Base-by-base conservation (phyloP, 306 rosid species). In the Lithocarpus polystachyus region DNA sequence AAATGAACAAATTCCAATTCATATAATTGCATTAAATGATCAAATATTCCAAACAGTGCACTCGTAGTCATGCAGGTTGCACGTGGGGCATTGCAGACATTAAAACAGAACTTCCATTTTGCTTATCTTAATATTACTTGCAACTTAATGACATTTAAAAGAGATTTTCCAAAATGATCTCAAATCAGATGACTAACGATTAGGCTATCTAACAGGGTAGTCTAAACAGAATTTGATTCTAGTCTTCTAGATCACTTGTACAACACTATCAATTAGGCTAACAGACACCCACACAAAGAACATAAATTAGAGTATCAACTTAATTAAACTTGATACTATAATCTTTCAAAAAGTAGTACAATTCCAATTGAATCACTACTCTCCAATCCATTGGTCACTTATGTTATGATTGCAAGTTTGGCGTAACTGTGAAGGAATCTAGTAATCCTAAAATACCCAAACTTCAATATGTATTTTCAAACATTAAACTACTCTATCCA, bases 371-470 rank as follows among this genome's bases (percentile, higher is more conserved):
- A 77, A 72, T 52, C 56, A 73, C 77, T 53, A 18, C 19, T 40
- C 48, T 73, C 26, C 53, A 54, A 1, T 6, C 79, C 40, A 60
- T 40, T 26, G 74, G 37, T 57, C 56, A 70, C 54, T 75, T 13
- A 24, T 22, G 48, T 40, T 52, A 40, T 71, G 40, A 43, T 24
- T 33, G 76, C 48, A 35, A 73, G 77, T 79, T 68, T 71, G 72
- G 28, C 71, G 65, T 77, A 68, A 77, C 55, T 35, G 64, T 77
- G 48, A 70, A 60, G 33, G 9, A 28, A 48, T 29, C 24, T 26
- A 57, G 20, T 14, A 43, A 4, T 29, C 53, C 6, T 20, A 28
- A 71, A 15, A 28, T 24, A 37, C n/a, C 48, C 59, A 6, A 37
- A 37, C 18, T 33, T 68, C 56, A 5, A 2, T 48, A 37, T 48